These are phyloP conservation scores for Harringtonia lauricola DNA, from an alignment of 2,329 filamentous ascomycete species.

Conservation along the genomic window DNA sequence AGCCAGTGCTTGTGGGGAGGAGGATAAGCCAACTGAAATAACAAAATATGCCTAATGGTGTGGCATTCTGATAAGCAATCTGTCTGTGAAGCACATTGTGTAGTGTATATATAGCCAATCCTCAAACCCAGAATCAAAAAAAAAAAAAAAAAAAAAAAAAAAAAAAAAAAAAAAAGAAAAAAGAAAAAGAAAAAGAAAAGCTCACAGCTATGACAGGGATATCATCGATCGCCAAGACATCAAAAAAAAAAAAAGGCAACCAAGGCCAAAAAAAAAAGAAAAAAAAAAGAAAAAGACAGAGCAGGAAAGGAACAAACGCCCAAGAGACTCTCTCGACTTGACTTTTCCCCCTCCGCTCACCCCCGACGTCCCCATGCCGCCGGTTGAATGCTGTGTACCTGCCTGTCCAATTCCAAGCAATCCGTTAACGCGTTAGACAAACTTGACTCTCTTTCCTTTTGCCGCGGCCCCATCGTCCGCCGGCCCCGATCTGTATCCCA, in stretches of 20 bases:
- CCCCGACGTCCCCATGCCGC: background rate
- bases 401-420: conserved; percentile 1
- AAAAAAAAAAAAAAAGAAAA: background rate
- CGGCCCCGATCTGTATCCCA: too few species aligned
- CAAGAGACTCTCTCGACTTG: background rate
- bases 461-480: too few species aligned
- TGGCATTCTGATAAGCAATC: background rate
- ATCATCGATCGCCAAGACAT: background rate
- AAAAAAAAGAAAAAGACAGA: background rate
- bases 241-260: background rate
- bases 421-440: background rate
- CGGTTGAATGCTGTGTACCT: background rate
- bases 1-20: too few species aligned
- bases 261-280: background rate
- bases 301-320: background rate
- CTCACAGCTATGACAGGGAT: too few species aligned
- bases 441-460: too few species aligned
- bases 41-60: too few species aligned
- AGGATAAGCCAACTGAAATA: too few species aligned
- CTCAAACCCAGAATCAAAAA: too few species aligned
- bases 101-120: background rate
- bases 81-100: background rate
- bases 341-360: background rate
- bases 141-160: background rate
- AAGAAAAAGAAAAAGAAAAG: background rate